Base-by-base conservation (phyloP, 1,284 basidiomycete genomes). In the Ceratobasidium sp. region DNA sequence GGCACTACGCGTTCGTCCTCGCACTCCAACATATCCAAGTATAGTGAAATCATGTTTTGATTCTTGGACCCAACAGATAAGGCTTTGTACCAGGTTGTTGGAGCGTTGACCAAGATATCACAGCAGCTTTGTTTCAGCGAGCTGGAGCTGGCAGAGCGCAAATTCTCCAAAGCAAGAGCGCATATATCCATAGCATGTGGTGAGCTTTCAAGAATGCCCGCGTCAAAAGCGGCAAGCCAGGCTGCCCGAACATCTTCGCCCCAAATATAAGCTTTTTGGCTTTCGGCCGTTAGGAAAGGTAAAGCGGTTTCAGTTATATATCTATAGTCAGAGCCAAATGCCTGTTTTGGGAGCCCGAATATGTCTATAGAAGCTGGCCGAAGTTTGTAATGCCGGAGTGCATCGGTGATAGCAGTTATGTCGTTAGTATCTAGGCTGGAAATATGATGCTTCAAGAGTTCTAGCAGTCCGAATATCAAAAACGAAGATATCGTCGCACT, bases 251-350 rank as follows among this genome's bases (percentile, higher is more conserved):
- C 7, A 23, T 12, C 59, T 42, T 42, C 59, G 33, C 38, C 42
- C 17, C 17, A 62, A 9, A 17, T 38, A 62, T 62, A 62, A 17
- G n/a, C 5, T n/a, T 33, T 17, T 40, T 42, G 20, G 20, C 20
- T n/a, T 0, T 62, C 59, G 33, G 28, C 10, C n/a, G 5, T 62
- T 12, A 62, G 33, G 23, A 62, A 42, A n/a, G 59, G 59, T 13
- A n/a, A 40, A 6, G 42, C 13, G 42, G 59, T 38, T 20, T 62
- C 59, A n/a, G 42, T 40, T 13, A 62, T 62, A n/a, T 62, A 62
- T n/a, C 42, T 33, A 15, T 38, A 62, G 33, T 62, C 59, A 17
- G 38, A 62, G n/a, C 59, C 59, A 13, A 62, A 62, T 62, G 38
- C 59, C 17, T 7, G 20, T 38, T 40, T 62, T 40, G 59, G 59